phyloP scores from a whole-genome alignment of 2,329 filamentous ascomycete genomes.

The Botrytis deweyae region DNA sequence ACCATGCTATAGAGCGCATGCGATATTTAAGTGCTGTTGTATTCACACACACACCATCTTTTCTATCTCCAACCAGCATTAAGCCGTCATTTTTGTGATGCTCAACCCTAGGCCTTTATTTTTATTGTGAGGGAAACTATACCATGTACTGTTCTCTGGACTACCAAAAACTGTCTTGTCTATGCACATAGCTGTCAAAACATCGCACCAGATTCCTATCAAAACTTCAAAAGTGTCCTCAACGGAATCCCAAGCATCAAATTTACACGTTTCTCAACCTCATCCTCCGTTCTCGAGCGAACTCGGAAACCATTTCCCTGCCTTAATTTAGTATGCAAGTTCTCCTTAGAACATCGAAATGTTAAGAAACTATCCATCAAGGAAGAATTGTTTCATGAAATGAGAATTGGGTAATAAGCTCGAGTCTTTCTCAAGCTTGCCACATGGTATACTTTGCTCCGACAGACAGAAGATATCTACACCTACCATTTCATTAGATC shows the following conservation, averaged over 20 bases:
- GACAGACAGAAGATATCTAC: background rate
- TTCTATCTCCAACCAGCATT: background rate
- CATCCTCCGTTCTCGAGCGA: too few relatives aligned
- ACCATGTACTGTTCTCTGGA: background rate
- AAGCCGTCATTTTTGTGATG: background rate
- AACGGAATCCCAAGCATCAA: too few relatives aligned
- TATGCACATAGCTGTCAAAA: background rate
- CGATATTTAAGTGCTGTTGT: background rate
- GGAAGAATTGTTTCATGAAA: background rate
- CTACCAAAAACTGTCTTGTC: background rate
- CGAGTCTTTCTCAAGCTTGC: background rate
- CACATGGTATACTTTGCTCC: background rate
- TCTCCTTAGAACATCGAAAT: accelerated
- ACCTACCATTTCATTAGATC: background rate
- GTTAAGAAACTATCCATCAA: too few relatives aligned
- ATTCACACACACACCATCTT: background rate
- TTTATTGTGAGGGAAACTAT: background rate
- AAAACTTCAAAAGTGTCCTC: background rate
- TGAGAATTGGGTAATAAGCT: background rate
- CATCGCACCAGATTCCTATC: background rate
- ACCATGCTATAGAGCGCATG: background rate
- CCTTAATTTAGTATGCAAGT: accelerated
- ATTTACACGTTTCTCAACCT: background rate
- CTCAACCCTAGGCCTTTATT: background rate
- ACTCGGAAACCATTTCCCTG: background rate